Base-by-base conservation (phyloP, 2,329 filamentous ascomycete genomes). In the Fusarium duplospermum region DNA sequence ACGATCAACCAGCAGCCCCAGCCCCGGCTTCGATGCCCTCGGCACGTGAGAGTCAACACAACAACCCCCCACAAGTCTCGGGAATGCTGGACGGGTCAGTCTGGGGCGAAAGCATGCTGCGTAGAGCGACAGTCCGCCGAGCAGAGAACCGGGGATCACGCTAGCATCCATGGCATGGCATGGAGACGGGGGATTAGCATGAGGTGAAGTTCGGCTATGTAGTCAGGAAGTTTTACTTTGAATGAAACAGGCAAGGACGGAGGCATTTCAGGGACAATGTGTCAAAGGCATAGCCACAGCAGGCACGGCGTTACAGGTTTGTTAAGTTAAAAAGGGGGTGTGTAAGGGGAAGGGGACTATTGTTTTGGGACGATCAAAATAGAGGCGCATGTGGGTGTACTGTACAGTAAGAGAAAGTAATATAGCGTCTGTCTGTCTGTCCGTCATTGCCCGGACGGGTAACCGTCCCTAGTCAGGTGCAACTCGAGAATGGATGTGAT, bases 71-170 rank as follows among this genome's bases (percentile, higher is more conserved):
- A 57, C 93, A 95, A 78, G 93, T 97, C 75, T 90, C 95, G 81
- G 91, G 95, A 75, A 93, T 96, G 80, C 88, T 98, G 64, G 94
- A 96, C 78, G 93, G 96, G 79, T 96, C 94, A 20, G 92, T 93
- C 18, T 98, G 96, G 96, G 94, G 96, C 61, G 94, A 97, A 84
- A 97, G 94, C 86, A 95, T 98, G 74, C 89, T 95, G 73, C 89
- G 94, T 71, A 97, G 94, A 84, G 94, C 96, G 76, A 98, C 95
- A 62, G 89, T 88, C 62, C 84, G 85, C 61, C 85, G 83, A 74
- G 84, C 85, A 56, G 73, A 77, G 16, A 81, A 84, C 27, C 78
- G 80, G 60, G 80, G 80, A 42, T 81, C 83, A 63, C 79, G 80
- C 42, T 47, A 47, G 22, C 7, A 24, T 47, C 22, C 42, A 47